Percentiles rank a stretch among this genome's conserved stretches.
These are phyloP conservation scores for Trichoderma atroviride DNA, from an alignment of 2,329 filamentous ascomycete species.

Conservation along the genomic window DNA sequence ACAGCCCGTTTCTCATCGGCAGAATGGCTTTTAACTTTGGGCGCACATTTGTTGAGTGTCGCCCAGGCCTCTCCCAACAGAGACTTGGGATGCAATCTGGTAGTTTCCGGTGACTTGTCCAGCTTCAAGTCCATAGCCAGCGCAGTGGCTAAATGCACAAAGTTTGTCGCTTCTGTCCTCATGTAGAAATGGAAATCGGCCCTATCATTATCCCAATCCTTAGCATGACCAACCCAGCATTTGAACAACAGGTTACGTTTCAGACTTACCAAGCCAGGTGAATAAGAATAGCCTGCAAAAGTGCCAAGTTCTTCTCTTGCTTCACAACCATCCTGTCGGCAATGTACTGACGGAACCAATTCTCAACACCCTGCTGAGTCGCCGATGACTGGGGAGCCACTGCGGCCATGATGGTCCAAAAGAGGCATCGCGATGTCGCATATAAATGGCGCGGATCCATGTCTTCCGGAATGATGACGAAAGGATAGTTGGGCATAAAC, in stretches of 20 bases:
- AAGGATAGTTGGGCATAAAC: constrained; percentile 43
- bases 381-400: constrained; percentile 38
- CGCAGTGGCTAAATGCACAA: constrained; percentile 45
- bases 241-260: background rate
- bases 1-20: constrained; percentile 45
- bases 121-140: constrained; percentile 45
- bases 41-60: constrained; percentile 29
- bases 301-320: constrained; percentile 41
- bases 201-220: constrained; percentile 32
- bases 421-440: constrained; percentile 39
- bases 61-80: constrained; percentile 41
- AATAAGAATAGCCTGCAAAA: constrained; percentile 45
- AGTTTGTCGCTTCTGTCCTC: constrained; percentile 41
- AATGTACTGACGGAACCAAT: constrained; percentile 43
- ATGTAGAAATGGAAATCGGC: constrained; percentile 45
- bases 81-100: constrained; percentile 33
- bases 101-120: constrained; percentile 35
- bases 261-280: constrained; percentile 42
- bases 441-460: constrained; percentile 39
- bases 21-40: constrained; percentile 33
- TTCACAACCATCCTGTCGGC: constrained; percentile 43
- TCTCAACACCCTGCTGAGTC: constrained; percentile 39
- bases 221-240: background rate
- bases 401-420: constrained; percentile 43
- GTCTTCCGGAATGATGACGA: constrained; percentile 38